phyloP scores from a whole-genome alignment of 2,329 filamentous ascomycete species.

The Aspergillus carbonarius region DNA sequence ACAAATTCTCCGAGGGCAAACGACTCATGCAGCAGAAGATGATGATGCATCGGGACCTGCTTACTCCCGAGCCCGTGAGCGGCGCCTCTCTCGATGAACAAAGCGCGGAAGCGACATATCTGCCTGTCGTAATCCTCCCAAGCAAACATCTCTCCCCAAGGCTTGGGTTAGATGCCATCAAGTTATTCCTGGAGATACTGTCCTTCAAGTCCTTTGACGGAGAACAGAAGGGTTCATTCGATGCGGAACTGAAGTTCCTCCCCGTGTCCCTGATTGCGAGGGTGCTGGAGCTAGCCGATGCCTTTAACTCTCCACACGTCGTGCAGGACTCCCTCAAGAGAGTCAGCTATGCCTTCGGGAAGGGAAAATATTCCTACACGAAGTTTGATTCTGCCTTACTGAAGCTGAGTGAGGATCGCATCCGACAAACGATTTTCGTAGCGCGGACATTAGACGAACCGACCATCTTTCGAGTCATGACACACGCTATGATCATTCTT shows the following conservation, averaged over 20 bases:
- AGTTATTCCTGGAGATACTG: constrained; percentile 34
- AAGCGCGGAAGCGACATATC: neutral
- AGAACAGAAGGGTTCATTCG: constrained; percentile 19
- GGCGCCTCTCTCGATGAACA: constrained; percentile 1
- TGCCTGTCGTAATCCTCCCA: constrained; percentile 32
- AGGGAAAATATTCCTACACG: constrained; percentile 24
- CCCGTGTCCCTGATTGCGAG: constrained; percentile 33
- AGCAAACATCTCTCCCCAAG: constrained; percentile 25
- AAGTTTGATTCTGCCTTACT: constrained; percentile 27
- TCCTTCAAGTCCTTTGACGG: constrained; percentile 29
- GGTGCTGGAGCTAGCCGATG: constrained; percentile 34
- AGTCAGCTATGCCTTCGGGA: constrained; percentile 32
- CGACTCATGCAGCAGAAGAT: constrained; percentile 31
- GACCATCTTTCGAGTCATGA: constrained; percentile 28
- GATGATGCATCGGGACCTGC: constrained; percentile 7
- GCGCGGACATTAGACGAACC: constrained; percentile 33
- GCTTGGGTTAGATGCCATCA: constrained; percentile 33
- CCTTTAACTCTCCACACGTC: constrained; percentile 34
- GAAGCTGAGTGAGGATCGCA: constrained; percentile 38
- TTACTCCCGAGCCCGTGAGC: neutral
- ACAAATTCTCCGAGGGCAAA: constrained; percentile 44
- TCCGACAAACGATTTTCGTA: constrained; percentile 42
- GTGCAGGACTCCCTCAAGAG: constrained; percentile 24
- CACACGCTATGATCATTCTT: constrained; percentile 36
- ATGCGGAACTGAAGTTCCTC: constrained; percentile 27